Evolutionary conservation across 2,329 filamentous ascomycete genomes (phyloP), one percentile per base, ranked within the genome.

Genomic region (Fusarium brachygibbosum): DNA sequence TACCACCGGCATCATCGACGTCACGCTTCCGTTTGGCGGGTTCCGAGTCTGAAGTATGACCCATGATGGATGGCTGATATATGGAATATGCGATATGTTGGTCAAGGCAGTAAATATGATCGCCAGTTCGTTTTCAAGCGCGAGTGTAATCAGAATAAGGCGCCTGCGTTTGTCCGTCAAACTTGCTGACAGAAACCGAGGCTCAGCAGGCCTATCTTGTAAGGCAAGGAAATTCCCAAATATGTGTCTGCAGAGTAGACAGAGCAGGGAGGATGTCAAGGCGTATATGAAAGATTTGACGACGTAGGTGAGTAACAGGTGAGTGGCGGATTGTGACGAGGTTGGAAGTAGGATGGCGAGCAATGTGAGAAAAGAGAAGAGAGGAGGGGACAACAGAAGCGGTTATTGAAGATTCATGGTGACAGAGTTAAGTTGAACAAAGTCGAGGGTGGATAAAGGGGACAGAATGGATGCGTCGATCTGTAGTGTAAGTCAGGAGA

Each of bases 11-110:
- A 73, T 85, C 83, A 71, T 85, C 82, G 59, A 78, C 72, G 66
- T 83, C 82, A 70, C 83, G 82, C 74, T 85, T 85, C 68, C 83
- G 82, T 78, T 85, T 85, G 75, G 81, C 79, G 68, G 79, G 75
- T 57, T 84, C 81, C 55, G 75, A 67, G 32, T 82, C 81, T 66
- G 77, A 74, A 73, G 75, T 78, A 75, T 82, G 81, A 70, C 82
- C 80, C 82, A 84, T 84, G 57, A 60, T 70, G 67, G 31, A 34
- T 50, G 46, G 32, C 40, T 54, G 53, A 32, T 51, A 41, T 42
- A 35, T 58, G 45, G 34, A 53, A 40, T 40, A 49, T 56, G 62
- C 32, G 35, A 29, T 66, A 44, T 50, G 61, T 37, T 62, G 60
- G 21, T 52, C 31, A 31, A 58, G 41, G 16, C 31, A n/a, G 50